Base-by-base conservation (phyloP, 2,329 filamentous ascomycete genomes). In the Exophiala sideris region DNA sequence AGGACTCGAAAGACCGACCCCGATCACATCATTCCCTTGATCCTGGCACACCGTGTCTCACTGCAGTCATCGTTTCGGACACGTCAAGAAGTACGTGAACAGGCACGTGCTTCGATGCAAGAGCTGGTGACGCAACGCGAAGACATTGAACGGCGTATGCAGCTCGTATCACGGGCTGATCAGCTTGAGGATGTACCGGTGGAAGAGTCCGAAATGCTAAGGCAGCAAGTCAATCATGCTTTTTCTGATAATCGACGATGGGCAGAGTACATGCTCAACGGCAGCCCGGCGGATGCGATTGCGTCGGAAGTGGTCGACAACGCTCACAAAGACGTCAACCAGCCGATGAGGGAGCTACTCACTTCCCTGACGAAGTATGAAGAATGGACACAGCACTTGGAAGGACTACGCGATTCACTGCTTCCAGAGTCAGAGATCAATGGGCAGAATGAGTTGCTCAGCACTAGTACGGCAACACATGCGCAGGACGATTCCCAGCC, bases 11-110 rank as follows among this genome's bases (percentile, higher is more conserved):
- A 29, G 11, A 38, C n/a, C 14, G 70, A 75, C 11, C 67, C 71
- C 46, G 63, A 68, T 38, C 68, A 66, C 12, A 48, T 95, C 10
- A 71, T 83, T 2, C 81, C 83, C 0, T 75, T 96, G 36, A 79
- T 89, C 1, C 72, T 95, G 48, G 88, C 89, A 0, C 85, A 96
- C 68, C 86, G 82, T 59, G 81, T 73, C 2, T 86, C 86, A 0
- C 71, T 96, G 3, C 72, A 51, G 38, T 34, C 77, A 9, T 65
- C 67, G 3, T 51, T 61, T 10, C 16, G 21, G 21, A 34, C 35
- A 21, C 48, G 58, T 20, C 50, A 53, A 14, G 20, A 45, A 2
- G 21, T 60, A 2, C 12, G 8, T 1, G 34, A 16, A 41, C 44
- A 52, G n/a, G 54, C 57, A 5, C 32, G 14, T 10, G 21, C 44